A percentile compares a stretch with the other conserved stretches of the same genome.
Evolutionary conservation across 140 eudicot species (phyloP).

Genomic region (Cichorium intybus): DNA sequence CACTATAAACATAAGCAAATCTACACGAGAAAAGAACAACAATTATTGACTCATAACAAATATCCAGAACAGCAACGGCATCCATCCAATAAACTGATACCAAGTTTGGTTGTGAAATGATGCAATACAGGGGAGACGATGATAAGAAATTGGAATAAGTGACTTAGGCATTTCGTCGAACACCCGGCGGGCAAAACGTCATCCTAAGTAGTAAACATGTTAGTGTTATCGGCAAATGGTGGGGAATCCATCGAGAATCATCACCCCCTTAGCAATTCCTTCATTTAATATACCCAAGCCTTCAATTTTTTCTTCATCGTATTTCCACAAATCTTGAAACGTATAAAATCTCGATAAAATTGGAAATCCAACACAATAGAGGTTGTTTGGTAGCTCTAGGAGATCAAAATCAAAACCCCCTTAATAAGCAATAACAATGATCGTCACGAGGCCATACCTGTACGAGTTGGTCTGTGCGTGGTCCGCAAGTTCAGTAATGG

Average conservation of each 20-base stretch:
- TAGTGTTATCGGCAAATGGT: too few relatives aligned
- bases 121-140: too few relatives aligned
- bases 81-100: too few relatives aligned
- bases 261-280: slow-evolving; percentile 33
- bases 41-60: too few relatives aligned
- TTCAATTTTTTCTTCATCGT: slow-evolving; percentile 34
- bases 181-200: too few relatives aligned
- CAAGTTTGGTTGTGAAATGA: too few relatives aligned
- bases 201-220: too few relatives aligned
- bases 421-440: background rate
- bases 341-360: background rate
- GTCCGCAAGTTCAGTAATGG: background rate
- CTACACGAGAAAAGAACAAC: too few relatives aligned
- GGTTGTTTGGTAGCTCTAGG: background rate
- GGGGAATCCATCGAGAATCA: slow-evolving; percentile 49
- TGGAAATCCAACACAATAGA: background rate
- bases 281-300: slow-evolving; percentile 33
- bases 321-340: slow-evolving; percentile 7
- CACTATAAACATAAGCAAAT: too few relatives aligned
- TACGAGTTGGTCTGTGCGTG: background rate
- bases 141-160: too few relatives aligned
- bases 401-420: slow-evolving; percentile 9
- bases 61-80: too few relatives aligned
- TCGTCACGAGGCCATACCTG: background rate
- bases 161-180: too few relatives aligned